Evolutionary conservation across 2,329 filamentous ascomycete species (phyloP).

Genomic region (Thielaviopsis punctulata): DNA sequence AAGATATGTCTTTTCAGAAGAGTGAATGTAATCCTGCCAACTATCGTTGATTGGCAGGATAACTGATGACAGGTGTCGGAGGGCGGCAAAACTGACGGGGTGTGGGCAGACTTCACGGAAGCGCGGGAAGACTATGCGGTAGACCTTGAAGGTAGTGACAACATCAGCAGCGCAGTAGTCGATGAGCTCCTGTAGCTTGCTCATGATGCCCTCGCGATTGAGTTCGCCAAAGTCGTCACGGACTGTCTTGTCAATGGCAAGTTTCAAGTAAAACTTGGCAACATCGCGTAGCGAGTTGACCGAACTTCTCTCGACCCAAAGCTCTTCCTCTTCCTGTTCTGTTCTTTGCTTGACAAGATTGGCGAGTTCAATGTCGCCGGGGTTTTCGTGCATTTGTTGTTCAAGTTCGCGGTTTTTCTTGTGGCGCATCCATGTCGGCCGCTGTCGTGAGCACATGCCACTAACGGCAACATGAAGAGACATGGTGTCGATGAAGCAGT

Average conservation of each 20-base stretch:
- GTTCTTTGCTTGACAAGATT: slow-evolving; percentile 50
- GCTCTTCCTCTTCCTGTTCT: slow-evolving; percentile 75
- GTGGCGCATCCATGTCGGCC: slow-evolving; percentile 94
- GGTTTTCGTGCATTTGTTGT: slow-evolving; percentile 59
- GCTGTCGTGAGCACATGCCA: slow-evolving; percentile 93
- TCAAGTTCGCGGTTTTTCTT: slow-evolving; percentile 75
- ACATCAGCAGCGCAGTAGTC: slow-evolving; percentile 95
- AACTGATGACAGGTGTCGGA: slow-evolving; percentile 82
- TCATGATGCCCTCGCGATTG: slow-evolving; percentile 51
- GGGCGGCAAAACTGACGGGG: slow-evolving; percentile 87
- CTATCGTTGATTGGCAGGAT: slow-evolving; percentile 78
- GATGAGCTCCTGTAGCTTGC: slow-evolving; percentile 63
- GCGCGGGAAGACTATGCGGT: slow-evolving; percentile 77
- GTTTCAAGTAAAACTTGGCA: slow-evolving; percentile 85
- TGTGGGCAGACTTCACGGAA: slow-evolving; percentile 86
- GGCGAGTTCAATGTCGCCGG: slow-evolving; percentile 52
- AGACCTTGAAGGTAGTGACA: slow-evolving; percentile 82
- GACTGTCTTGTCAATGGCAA: slow-evolving; percentile 77
- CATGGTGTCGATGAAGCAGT: slow-evolving; percentile 92
- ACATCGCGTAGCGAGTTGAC: slow-evolving; percentile 91
- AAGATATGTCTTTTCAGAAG: slow-evolving; percentile 72
- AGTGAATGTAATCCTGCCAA: slow-evolving; percentile 73
- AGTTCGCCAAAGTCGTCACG: slow-evolving; percentile 77
- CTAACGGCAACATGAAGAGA: slow-evolving; percentile 94
- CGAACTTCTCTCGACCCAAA: slow-evolving; percentile 90